These are phyloP conservation scores for Vigna mungo DNA, from an alignment of 306 rosid genomes.

Conservation along the genomic window DNA sequence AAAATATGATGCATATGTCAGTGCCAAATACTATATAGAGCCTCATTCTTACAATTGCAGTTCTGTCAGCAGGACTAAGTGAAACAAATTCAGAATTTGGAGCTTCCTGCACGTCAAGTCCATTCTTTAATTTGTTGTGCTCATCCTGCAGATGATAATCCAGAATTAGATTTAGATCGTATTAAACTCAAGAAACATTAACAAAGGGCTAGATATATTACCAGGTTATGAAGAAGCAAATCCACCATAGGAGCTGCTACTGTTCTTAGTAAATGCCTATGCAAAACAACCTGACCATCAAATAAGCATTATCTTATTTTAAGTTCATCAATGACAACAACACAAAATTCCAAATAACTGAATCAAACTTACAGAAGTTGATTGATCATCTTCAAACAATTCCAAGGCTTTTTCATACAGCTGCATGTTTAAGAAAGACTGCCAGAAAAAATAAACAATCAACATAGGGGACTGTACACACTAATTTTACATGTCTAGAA, in stretches of 20 bases:
- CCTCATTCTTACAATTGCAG: conserved; percentile 66
- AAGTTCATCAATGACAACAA: conserved; percentile 43
- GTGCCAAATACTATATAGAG: conserved; percentile 38
- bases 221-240: conserved; percentile 75
- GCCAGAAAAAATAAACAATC: conserved; percentile 50
- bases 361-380: conserved; percentile 77
- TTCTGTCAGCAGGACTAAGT: conserved; percentile 76
- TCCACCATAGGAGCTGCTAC: conserved; percentile 80
- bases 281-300: conserved; percentile 84
- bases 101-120: conserved; percentile 72
- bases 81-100: conserved; percentile 65
- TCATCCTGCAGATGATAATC: conserved; percentile 63
- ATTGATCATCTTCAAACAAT: conserved; percentile 92
- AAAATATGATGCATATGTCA: neutral
- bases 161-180: conserved; percentile 37
- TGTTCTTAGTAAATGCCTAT: conserved; percentile 92
- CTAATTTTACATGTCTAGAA: conserved; percentile 8
- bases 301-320: conserved; percentile 38
- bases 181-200: conserved; percentile 30
- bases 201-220: conserved; percentile 42
- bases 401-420: conserved; percentile 94
- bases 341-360: conserved; percentile 37
- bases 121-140: conserved; percentile 87
- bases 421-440: conserved; percentile 95
- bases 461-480: conserved; percentile 36